Evolutionary conservation across 2,329 filamentous ascomycete species (phyloP).

Genomic region (Dactylonectria estremocensis): DNA sequence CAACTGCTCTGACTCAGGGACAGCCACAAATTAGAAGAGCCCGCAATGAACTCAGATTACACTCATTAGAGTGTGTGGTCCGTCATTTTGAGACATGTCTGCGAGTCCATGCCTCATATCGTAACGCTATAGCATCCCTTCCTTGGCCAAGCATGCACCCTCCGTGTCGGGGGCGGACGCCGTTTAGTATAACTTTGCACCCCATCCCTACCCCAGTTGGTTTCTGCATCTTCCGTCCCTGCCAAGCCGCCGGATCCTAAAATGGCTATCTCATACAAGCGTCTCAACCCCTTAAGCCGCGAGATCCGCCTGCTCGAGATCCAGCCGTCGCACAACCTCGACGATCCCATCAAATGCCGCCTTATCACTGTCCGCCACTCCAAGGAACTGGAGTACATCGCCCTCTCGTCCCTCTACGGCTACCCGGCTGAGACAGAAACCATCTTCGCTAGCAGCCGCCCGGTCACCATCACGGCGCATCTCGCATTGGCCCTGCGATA

Average conservation of each 20-base stretch:
- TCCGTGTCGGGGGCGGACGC: not conserved
- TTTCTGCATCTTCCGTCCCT: not conserved
- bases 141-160: not conserved
- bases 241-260: constrained; percentile 6
- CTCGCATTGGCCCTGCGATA: constrained; percentile 51
- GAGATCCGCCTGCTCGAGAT: constrained; percentile 55
- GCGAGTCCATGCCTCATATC: not conserved
- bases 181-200: not conserved
- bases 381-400: constrained; percentile 47
- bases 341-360: constrained; percentile 52
- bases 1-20: not conserved
- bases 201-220: not conserved
- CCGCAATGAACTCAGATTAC: not conserved
- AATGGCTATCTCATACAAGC: constrained; percentile 30
- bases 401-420: constrained; percentile 51
- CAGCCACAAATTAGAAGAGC: not conserved
- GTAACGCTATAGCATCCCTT: not conserved
- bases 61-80: not conserved
- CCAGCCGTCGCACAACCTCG: constrained; percentile 45
- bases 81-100: not conserved
- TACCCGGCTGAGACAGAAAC: constrained; percentile 48
- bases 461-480: constrained; percentile 48
- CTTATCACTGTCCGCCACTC: constrained; percentile 50
- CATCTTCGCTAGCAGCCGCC: constrained; percentile 47
- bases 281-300: constrained; percentile 31